phyloP scores from a whole-genome alignment of 352 stramenopile genomes.

The Halophytophthora batemanensis region DNA sequence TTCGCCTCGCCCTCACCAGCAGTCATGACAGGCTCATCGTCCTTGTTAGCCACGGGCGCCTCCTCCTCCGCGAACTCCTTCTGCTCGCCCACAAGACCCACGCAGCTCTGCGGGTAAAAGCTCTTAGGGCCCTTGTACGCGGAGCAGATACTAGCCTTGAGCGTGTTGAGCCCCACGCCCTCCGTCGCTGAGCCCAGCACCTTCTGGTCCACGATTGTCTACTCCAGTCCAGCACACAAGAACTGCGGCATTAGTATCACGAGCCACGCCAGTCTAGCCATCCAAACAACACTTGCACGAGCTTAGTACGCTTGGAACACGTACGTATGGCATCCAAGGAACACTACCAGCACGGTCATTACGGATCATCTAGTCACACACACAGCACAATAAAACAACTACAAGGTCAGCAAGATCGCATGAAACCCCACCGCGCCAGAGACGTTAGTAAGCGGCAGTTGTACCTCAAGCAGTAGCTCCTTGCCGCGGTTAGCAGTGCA shows the following conservation, averaged over 20 bases:
- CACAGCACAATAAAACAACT: background rate
- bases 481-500: slow-evolving; percentile 62
- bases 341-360: slow-evolving; percentile 45
- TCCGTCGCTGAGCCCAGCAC: slow-evolving; percentile 55
- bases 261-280: background rate
- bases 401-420: background rate
- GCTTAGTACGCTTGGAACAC: slow-evolving; percentile 1
- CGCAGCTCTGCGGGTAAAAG: slow-evolving; percentile 58
- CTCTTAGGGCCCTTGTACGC: slow-evolving; percentile 64
- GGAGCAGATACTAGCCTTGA: slow-evolving; percentile 57
- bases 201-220: slow-evolving; percentile 63
- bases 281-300: background rate
- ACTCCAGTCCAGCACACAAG: background rate
- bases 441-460: too few species aligned
- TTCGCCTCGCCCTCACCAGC: slow-evolving; percentile 6
- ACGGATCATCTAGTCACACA: slow-evolving; percentile 49
- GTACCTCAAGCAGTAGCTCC: slow-evolving; percentile 48
- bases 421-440: background rate
- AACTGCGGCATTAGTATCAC: background rate
- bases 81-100: slow-evolving; percentile 51
- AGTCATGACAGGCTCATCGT: slow-evolving; percentile 14
- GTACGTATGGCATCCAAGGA: slow-evolving; percentile 77
- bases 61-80: slow-evolving; percentile 47
- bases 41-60: slow-evolving; percentile 4
- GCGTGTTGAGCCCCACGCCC: slow-evolving; percentile 56